phyloP scores from a whole-genome alignment of 2,329 filamentous ascomycete genomes.

The Fusarium continuum region DNA sequence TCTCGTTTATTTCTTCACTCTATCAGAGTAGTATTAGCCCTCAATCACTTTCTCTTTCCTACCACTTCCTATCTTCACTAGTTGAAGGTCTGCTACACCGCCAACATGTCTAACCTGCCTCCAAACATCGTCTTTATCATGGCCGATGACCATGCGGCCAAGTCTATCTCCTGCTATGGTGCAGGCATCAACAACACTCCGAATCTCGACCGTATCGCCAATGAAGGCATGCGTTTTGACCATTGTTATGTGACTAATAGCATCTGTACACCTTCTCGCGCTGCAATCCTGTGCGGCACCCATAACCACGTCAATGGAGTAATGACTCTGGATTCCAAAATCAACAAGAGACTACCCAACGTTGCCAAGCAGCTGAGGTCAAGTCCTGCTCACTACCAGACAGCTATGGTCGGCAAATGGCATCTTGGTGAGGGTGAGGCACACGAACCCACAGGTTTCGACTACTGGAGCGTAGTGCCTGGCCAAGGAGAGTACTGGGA shows the following conservation, averaged over 20 bases:
- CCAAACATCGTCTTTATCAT: conserved; percentile 59
- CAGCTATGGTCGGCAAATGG: conserved; percentile 64
- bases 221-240: conserved; percentile 60
- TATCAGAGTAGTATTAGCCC: too few species aligned
- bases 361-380: conserved; percentile 60
- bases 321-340: conserved; percentile 55
- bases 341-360: conserved; percentile 61
- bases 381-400: conserved; percentile 55
- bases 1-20: too few species aligned
- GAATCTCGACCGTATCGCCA: conserved; percentile 59
- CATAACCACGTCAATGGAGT: conserved; percentile 64
- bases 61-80: too few species aligned
- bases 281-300: conserved; percentile 59
- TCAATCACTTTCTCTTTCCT: too few species aligned
- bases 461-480: conserved; percentile 61
- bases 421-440: conserved; percentile 59
- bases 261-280: conserved; percentile 62
- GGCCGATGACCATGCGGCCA: conserved; percentile 63
- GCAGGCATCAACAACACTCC: conserved; percentile 62
- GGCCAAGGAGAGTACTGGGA: conserved; percentile 64
- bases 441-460: conserved; percentile 60
- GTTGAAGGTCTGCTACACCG: too few species aligned
- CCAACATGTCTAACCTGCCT: too few species aligned
- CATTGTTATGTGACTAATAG: conserved; percentile 65
- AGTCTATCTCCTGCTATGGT: conserved; percentile 60